Conservation (phyloP, 2,329 filamentous ascomycete species). For the Penicillium sp. region DNA sequence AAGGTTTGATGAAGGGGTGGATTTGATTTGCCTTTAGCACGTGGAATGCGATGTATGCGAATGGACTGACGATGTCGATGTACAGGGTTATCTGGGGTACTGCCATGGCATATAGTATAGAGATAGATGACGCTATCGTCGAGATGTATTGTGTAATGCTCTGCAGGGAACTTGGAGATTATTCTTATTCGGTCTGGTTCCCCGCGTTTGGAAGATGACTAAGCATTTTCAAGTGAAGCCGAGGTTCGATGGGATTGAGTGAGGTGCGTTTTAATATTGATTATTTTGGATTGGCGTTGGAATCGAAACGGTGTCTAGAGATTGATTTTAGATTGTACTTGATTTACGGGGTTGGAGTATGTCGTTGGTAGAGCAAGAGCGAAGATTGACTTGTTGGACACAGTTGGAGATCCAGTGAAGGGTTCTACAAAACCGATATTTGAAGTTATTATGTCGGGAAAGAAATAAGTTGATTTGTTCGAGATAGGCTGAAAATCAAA, state of each 20-base stretch:
- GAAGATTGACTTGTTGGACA: no score
- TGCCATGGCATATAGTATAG: constrained; percentile 39
- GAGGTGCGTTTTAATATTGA: no score
- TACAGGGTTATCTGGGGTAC: constrained; percentile 60
- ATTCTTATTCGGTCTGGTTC: not conserved
- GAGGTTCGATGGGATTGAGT: not conserved
- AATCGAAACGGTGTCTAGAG: no score
- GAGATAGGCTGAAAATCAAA: no score
- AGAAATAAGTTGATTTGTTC: no score
- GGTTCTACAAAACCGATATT: no score
- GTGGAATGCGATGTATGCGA: constrained; percentile 64
- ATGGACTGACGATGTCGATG: constrained; percentile 64
- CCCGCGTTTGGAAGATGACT: not conserved
- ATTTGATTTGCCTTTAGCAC: constrained; percentile 53
- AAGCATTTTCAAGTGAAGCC: not conserved
- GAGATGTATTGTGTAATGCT: not conserved
- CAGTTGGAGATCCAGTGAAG: no score
- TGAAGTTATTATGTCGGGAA: no score
- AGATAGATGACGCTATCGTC: not conserved
- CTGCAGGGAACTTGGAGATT: not conserved
- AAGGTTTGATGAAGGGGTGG: not conserved
- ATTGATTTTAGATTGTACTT: no score
- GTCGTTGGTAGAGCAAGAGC: no score
- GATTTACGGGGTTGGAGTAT: no score
- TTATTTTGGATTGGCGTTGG: no score